Conservation (phyloP, 805 yeast species). For the Kuraishia cidri region DNA sequence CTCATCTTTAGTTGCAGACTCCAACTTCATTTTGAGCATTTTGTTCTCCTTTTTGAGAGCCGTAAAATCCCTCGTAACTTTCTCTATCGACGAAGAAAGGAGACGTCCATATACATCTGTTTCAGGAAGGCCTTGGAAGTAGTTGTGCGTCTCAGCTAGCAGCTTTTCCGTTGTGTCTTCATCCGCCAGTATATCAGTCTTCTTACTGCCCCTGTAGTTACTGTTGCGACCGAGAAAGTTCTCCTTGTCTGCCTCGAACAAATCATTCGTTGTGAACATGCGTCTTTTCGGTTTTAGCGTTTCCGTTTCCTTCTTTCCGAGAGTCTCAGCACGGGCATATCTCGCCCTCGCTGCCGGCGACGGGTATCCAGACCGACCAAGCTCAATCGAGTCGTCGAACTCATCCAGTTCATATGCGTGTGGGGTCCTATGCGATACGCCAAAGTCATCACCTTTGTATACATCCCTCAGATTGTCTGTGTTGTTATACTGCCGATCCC, state of each 20-base stretch:
- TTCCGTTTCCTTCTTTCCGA: conserved; percentile 14
- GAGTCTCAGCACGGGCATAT: conserved; percentile 6
- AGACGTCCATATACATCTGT: conserved; percentile 1
- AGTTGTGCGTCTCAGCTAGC: conserved; percentile 2
- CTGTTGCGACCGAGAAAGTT: conserved; percentile 3
- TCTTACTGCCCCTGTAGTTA: background rate
- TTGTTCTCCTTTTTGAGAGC: conserved; percentile 3
- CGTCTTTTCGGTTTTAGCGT: conserved; percentile 2
- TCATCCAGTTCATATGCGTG: too few relatives aligned
- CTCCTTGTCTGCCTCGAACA: conserved; percentile 10
- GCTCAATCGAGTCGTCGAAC: conserved; percentile 13
- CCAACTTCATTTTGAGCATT: too few relatives aligned
- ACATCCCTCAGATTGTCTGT: background rate
- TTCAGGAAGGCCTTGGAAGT: background rate
- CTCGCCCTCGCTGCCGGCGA: conserved; percentile 8
- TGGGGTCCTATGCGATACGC: background rate
- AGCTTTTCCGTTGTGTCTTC: conserved; percentile 1
- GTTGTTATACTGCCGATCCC: background rate
- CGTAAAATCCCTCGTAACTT: conserved; percentile 3
- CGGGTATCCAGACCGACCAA: conserved; percentile 13
- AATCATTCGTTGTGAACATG: background rate
- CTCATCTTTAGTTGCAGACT: too few relatives aligned
- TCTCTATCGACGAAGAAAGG: conserved; percentile 2
- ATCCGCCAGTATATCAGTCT: background rate
- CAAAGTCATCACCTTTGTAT: background rate